Evolutionary conservation across 768 basidiomycete species (phyloP), one percentile per base, ranked within the genome.

Genomic region (Boletellus sp.): DNA sequence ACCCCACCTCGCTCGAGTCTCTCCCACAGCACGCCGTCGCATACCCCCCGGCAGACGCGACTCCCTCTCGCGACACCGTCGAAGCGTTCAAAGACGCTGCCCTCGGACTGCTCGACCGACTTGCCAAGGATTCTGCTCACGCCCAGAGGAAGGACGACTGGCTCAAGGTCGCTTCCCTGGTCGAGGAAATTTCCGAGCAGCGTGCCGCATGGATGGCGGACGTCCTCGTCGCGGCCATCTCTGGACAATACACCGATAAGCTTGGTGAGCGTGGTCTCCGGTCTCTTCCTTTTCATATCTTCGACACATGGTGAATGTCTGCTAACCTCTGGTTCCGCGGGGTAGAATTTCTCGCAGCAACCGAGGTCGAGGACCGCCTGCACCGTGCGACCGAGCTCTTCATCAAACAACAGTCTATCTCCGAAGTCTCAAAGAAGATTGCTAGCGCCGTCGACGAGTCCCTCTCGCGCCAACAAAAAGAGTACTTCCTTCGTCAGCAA

Each of bases 391-490:
- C 85, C 8, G 76, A 80, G 47, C 75, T 91, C 11, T 85, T 91
- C 62, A 67, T 81, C 40, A 91, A 90, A 58, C 84, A 85, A 45
- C 72, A 81, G 3, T 86, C 86, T 36, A 90, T 91, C 31, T 81
- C 81, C 19, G 90, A 92, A 65, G 86, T 92, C 0, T 81, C 85
- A 15, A 81, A 83, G 63, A 90, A 87, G 72, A 88, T 92, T 45
- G 83, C 87, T 4, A 78, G 80, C 26, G 83, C 86, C 19, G 85
- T 92, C 11, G 87, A 89, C 54, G 89, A 92, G 63, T 83, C 83
- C 4, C 76, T 91, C n/a, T 87, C 86, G 22, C 90, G 87, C 49
- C 90, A 91, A 58, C 90, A 92, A 68, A 91, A 91, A 60, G 90
- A 90, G 52, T 86, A 85, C 60, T 91, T 90, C 72, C 76, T 92